Conservation (phyloP, 2,329 filamentous ascomycete genomes). For the Nemania sp. region DNA sequence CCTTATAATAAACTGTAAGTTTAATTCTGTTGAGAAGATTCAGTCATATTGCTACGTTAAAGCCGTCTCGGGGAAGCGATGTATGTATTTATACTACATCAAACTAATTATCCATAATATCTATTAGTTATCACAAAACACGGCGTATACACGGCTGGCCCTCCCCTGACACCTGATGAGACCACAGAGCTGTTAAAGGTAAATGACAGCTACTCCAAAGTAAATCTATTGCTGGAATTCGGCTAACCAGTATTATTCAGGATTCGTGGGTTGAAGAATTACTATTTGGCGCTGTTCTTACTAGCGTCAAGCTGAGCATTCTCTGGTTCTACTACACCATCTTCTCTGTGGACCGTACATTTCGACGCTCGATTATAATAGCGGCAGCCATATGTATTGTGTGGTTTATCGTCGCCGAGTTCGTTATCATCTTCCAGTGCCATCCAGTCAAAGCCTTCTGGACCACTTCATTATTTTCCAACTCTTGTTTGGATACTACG, state of each 20-base stretch:
- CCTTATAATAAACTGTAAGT: not conserved
- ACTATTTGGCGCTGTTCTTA: not conserved
- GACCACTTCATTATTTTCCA: too few species aligned
- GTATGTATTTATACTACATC: not conserved
- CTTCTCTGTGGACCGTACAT: not conserved
- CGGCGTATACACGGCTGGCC: too few species aligned
- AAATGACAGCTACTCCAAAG: too few species aligned
- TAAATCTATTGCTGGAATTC: not conserved
- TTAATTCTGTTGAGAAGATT: too few species aligned
- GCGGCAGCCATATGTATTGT: not conserved
- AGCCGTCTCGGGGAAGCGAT: not conserved
- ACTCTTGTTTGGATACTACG: not conserved
- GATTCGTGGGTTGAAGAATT: not conserved
- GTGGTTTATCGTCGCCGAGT: not conserved
- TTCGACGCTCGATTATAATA: not conserved
- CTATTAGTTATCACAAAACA: too few species aligned
- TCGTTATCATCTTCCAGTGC: constrained; percentile 2
- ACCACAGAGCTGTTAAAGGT: too few species aligned
- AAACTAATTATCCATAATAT: too few species aligned
- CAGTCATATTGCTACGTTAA: not conserved
- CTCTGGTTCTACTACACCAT: constrained; percentile 4
- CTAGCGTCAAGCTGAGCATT: not conserved
- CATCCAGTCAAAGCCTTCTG: not conserved
- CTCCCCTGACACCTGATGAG: too few species aligned
- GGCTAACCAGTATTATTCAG: not conserved